These are phyloP conservation scores for Uronychia setigera DNA, from an alignment of 73 alveolate genomes.

Conservation along the genomic window DNA sequence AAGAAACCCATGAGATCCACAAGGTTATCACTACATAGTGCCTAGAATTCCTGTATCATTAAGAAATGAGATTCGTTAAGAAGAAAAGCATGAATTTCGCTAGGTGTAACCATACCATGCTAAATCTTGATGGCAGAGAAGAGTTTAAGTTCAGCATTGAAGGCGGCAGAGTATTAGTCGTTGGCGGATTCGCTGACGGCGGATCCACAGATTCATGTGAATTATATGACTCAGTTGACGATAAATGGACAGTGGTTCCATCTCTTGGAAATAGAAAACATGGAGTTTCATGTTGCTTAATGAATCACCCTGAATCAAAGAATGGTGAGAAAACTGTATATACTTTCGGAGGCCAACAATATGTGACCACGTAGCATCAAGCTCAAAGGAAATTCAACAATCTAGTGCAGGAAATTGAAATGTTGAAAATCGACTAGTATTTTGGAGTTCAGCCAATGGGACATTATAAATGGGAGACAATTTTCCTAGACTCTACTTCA, in stretches of 20 bases:
- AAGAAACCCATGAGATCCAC: not conserved
- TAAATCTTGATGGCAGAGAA: not conserved
- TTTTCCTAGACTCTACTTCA: not conserved
- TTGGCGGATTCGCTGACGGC: not conserved
- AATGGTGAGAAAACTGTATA: not conserved
- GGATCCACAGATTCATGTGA: not conserved
- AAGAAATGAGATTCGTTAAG: not conserved
- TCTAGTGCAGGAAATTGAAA: not conserved
- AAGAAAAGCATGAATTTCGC: not conserved
- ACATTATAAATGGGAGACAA: not conserved
- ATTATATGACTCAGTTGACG: not conserved
- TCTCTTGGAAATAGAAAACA: not conserved
- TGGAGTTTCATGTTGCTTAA: not conserved
- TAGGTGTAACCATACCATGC: not conserved
- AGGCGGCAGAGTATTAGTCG: not conserved
- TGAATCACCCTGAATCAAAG: too few species aligned
- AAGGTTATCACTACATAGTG: not conserved
- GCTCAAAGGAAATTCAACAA: not conserved
- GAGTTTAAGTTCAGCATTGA: not conserved
- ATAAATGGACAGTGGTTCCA: not conserved
- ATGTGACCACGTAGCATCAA: not conserved
- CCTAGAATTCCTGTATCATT: not conserved
- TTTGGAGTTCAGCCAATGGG: not conserved
- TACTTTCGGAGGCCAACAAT: not conserved
- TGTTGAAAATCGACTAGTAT: not conserved